These are phyloP conservation scores for Pichia sp. DNA, from an alignment of 1,139 yeast species.

Conservation along the genomic window DNA sequence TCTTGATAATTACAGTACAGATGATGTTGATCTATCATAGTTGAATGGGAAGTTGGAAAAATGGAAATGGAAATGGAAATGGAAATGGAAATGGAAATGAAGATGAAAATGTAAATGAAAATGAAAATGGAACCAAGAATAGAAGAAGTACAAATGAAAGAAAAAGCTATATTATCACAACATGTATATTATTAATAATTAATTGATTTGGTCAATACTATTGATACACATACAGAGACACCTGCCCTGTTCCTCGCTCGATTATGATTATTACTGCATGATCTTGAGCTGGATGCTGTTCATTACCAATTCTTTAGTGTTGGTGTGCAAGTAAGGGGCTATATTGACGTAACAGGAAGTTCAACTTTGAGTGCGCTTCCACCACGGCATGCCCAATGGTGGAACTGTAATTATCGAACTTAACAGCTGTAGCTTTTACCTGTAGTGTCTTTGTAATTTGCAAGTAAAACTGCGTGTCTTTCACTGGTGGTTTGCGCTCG, in stretches of 20 bases:
- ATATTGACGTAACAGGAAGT: conserved; percentile 36
- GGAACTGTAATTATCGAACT: conserved; percentile 65
- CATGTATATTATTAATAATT: conserved; percentile 1
- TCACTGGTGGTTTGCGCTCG: no score
- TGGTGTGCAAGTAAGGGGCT: conserved; percentile 42
- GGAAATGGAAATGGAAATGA: no score
- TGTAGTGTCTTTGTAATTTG: neutral
- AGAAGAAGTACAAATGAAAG: neutral
- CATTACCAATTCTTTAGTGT: neutral
- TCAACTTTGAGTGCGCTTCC: conserved; percentile 73
- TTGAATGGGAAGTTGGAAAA: neutral
- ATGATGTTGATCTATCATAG: conserved; percentile 58
- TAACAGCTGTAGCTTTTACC: conserved; percentile 35
- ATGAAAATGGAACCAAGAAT: neutral
- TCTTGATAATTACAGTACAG: conserved; percentile 84
- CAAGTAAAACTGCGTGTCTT: neutral
- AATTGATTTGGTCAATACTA: neutral
- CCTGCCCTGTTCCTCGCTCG: conserved; percentile 72
- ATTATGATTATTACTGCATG: conserved; percentile 28
- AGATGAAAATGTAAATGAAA: neutral
- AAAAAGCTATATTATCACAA: neutral
- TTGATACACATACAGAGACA: neutral
- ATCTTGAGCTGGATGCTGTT: conserved; percentile 51
- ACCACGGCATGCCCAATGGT: conserved; percentile 52
- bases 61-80: neutral